Percentiles rank a stretch among this genome's conserved stretches.
These are phyloP conservation scores for Helminthosporium solani DNA, from an alignment of 2,329 filamentous ascomycete genomes.

Conservation along the genomic window DNA sequence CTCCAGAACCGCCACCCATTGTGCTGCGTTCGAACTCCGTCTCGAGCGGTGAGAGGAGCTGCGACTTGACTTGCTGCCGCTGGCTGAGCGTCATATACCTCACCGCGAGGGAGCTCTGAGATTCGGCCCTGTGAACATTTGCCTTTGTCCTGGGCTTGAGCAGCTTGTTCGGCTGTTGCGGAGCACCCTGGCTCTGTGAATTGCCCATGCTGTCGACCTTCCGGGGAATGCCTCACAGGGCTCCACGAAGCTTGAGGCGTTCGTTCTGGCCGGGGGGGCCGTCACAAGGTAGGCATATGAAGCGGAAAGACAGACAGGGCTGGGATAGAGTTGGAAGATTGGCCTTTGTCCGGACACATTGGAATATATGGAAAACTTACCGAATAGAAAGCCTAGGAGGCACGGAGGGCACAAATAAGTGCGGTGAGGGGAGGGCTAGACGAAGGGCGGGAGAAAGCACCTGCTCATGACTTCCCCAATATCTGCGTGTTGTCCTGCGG, in stretches of 20 bases:
- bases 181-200: constrained; percentile 28
- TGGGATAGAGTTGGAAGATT: background rate
- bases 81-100: constrained; percentile 27
- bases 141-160: constrained; percentile 41
- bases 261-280: background rate
- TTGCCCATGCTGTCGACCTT: constrained; percentile 31
- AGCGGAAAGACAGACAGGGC: background rate
- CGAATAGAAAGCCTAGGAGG: too few relatives aligned
- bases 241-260: too few relatives aligned
- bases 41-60: constrained; percentile 30
- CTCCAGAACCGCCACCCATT: constrained; percentile 16
- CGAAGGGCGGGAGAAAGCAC: background rate
- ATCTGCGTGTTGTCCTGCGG: too few relatives aligned
- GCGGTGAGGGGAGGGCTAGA: too few relatives aligned
- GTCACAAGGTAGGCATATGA: background rate
- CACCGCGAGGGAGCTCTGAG: constrained; percentile 24
- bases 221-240: too few relatives aligned
- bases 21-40: constrained; percentile 22
- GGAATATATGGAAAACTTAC: too few relatives aligned
- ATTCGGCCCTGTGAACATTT: constrained; percentile 21
- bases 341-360: too few relatives aligned
- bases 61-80: constrained; percentile 32
- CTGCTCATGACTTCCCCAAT: background rate
- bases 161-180: constrained; percentile 24
- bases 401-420: too few relatives aligned